Evolutionary conservation across 2,329 filamentous ascomycete genomes (phyloP).

Genomic region (Pseudohalonectria lignicola): DNA sequence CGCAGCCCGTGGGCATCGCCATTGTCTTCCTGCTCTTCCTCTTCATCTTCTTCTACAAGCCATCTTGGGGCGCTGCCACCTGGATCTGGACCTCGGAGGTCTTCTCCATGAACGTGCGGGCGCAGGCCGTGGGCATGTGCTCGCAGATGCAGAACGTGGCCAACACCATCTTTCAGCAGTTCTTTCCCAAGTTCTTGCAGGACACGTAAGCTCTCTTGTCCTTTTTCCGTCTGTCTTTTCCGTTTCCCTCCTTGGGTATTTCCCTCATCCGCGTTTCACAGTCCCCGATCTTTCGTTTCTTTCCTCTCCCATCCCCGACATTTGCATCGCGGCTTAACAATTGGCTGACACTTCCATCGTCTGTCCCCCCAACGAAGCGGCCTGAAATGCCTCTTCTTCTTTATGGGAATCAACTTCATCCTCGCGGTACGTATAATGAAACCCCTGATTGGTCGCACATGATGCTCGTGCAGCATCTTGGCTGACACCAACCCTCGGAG

Average conservation of each 20-base stretch:
- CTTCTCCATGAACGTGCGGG: constrained; percentile 60
- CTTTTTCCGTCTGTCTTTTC: neutral
- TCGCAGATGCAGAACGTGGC: constrained; percentile 48
- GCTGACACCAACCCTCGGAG: no score
- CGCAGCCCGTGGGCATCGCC: constrained; percentile 45
- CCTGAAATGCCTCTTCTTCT: constrained; percentile 29
- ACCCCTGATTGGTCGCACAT: no score
- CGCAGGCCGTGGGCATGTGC: constrained; percentile 58
- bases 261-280: no score
- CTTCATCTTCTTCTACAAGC: constrained; percentile 55
- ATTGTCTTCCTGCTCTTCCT: constrained; percentile 56
- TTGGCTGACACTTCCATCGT: no score
- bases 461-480: no score
- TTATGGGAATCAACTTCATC: constrained; percentile 29
- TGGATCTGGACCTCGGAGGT: constrained; percentile 60
- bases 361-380: constrained; percentile 9
- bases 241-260: no score
- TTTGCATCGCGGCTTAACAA: no score
- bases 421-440: no score
- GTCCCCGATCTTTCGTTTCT: neutral
- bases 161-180: constrained; percentile 46
- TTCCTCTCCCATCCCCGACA: neutral
- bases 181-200: constrained; percentile 52
- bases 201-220: constrained; percentile 22
- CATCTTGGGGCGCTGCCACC: constrained; percentile 53